Conservation (phyloP, 176 grass and related monocot species). For the Chrysopogon serrulatus region DNA sequence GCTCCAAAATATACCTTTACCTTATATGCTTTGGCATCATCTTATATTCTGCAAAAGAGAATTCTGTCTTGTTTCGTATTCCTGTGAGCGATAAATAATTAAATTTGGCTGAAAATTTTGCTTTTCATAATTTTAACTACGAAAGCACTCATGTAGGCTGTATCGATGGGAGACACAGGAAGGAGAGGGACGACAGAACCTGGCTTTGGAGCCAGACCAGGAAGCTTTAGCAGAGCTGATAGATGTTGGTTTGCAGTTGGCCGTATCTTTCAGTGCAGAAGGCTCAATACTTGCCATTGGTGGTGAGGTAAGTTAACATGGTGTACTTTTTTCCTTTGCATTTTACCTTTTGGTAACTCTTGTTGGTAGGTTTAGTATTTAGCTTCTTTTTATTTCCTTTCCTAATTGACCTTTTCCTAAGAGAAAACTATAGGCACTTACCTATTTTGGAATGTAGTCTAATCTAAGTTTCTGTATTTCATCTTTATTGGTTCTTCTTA, state of each 20-base stretch:
- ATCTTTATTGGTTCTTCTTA: background rate
- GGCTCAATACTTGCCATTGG: constrained; percentile 84
- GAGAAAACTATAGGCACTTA: background rate
- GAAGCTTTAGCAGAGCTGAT: constrained; percentile 50
- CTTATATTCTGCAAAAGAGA: background rate
- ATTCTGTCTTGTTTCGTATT: background rate
- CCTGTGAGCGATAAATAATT: background rate
- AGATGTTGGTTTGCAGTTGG: constrained; percentile 69
- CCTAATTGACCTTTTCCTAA: background rate
- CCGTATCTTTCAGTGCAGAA: constrained; percentile 68
- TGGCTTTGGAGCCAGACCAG: constrained; percentile 47
- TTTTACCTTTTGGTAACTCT: background rate
- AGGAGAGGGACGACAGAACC: constrained; percentile 15
- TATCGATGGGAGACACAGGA: constrained; percentile 60
- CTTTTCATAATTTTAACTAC: background rate
- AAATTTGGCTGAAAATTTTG: background rate
- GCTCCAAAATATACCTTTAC: background rate
- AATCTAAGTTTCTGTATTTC: background rate
- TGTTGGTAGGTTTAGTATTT: background rate
- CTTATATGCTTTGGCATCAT: background rate
- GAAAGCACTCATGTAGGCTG: constrained; percentile 45
- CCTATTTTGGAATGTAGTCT: background rate
- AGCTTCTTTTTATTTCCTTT: background rate
- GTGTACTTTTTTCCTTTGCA: background rate
- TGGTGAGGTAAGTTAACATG: constrained; percentile 55